Evolutionary conservation across 176 grass and related monocot genomes (phyloP).

Genomic region (Aegilops speltoides): DNA sequence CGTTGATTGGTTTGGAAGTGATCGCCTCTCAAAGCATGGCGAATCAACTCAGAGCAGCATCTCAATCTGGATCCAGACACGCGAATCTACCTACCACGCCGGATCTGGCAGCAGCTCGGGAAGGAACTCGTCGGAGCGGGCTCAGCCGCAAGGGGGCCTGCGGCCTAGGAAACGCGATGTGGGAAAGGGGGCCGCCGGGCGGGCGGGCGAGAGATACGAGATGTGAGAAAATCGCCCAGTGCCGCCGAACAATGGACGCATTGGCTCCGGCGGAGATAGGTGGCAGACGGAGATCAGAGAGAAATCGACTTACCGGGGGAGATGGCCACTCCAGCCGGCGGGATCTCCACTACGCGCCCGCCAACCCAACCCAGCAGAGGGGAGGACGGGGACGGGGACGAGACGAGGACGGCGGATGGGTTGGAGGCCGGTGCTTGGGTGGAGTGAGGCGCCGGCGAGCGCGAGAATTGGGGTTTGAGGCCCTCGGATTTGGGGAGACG

Average conservation of each 20-base stretch:
- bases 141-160: no score
- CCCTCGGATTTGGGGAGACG: neutral
- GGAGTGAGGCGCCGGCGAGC: neutral
- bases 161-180: no score
- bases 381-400: neutral
- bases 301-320: neutral
- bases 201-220: no score
- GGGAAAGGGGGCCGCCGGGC: no score
- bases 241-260: neutral
- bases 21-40: no score
- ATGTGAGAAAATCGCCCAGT: neutral
- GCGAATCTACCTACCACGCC: no score
- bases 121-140: no score
- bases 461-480: neutral
- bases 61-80: no score
- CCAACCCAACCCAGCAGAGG: neutral
- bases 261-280: no score
- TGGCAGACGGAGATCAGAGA: neutral
- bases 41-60: no score
- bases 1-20: no score
- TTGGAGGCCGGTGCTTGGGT: neutral
- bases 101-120: no score
- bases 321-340: neutral
- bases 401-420: neutral
- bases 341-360: slow-evolving; percentile 10